Evolutionary conservation across 2,329 filamentous ascomycete species (phyloP), one percentile per base, ranked within the genome.

Genomic region (Phoma sp.): DNA sequence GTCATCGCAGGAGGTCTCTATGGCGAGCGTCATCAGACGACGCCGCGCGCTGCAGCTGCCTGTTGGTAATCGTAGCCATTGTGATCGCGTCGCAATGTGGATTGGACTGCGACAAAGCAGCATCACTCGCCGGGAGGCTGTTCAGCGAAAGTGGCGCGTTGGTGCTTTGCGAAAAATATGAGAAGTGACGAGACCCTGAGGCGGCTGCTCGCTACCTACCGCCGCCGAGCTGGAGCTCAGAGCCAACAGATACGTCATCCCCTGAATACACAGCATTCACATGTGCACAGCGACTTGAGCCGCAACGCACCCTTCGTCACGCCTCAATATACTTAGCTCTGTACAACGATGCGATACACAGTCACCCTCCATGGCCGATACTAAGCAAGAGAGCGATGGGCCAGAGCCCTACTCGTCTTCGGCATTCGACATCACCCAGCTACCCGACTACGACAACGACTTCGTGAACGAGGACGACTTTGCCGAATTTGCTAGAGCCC

Each of bases 1-100:
- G 78, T 98, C 93, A 77, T 98, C 93, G 81, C 93, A 95, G 2
- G 89, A 92, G 8, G 89, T 89, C 73, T 95, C 90, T 69, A 95
- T 92, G 47, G 89, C 89, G 43, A 93, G 82, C 4, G 79, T 81
- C 55, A 75, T 67, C 42, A 79, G 60, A 36, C 51, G 45, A 36
- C 75, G 73, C 0, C 51, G 52, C 22, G 48, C 41, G 35, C 42
- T 11, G 37, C 37, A 9, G 8, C 33, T 22, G 7, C 38, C 13
- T 4, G n/a, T 1, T 25, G 25, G 2, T n/a, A 22, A 23, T 2
- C 30, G 13, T 23, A 22, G 36, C 46, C 49, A 58, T 59, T 48
- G 56, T 38, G 49, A 44, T 18, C 25, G 42, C 37, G 43, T 30
- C 33, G 38, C 42, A 52, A 47, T 52, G 38, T 57, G 50, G n/a